Evolutionary conservation across 805 yeast genomes (phyloP), one percentile per base, ranked within the genome.

Genomic region (Candida takata): DNA sequence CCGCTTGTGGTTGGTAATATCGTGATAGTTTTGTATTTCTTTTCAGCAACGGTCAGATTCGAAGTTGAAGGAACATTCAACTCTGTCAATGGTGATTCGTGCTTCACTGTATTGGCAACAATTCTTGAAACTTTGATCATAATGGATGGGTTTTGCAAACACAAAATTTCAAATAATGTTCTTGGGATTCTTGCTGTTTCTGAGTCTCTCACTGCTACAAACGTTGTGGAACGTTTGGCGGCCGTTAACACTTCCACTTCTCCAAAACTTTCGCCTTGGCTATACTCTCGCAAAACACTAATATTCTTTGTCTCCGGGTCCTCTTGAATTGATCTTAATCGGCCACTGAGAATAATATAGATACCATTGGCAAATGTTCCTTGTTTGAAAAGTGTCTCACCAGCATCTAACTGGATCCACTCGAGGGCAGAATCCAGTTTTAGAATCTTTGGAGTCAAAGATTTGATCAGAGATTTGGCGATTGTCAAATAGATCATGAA

Each of bases 141-240:
- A 25, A 90, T 80, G 1, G 94, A 74, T 3, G 98, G 97, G 51
- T 84, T 81, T 44, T 80, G 84, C 31, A 83, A 57, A 0, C 95
- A 86, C 23, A 90, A 65, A 53, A 83, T 72, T 46, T 88, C 96
- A 58, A 92, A 88, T 35, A 92, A 65, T 0, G 87, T 74, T 61
- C 95, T 73, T 12, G 98, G 97, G 36, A 90, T 84, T 54, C 96
- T 70, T 0, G 95, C 97, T 20, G 90, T 67, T 57, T 92, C 98
- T 0, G 97, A 83, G 47, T 90, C 97, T 52, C 98, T 68, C 0
- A 90, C 84, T 0, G 97, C 95, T 27, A 85, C 76, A 44, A 83
- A 70, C 0, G 88, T 77, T 32, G 69, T 69, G 4, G 75, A 70
- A 54, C 94, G 71, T 38, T 77, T 70, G 9, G 81, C 71, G 10